Evolutionary conservation across 768 basidiomycete species (phyloP), one percentile per base, ranked within the genome.

Genomic region (Crassisporium funariophilum): DNA sequence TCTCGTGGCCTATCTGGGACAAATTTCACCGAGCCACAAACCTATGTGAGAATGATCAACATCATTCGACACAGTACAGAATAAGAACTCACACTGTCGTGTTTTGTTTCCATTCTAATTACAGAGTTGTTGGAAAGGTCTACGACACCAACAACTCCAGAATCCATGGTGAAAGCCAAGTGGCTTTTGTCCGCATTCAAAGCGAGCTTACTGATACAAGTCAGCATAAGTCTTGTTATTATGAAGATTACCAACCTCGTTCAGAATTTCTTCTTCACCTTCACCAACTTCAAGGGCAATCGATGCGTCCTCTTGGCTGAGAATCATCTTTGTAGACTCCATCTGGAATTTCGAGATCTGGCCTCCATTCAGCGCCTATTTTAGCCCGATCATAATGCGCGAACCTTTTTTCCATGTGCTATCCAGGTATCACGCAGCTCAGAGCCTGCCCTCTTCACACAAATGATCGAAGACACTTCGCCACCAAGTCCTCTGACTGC

Each of bases 1-100:
- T 92, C 91, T 34, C 71, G 74, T 3, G 86, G 81, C 17, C 88
- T 74, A 58, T 77, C 77, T 5, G 87, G 84, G 48, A 92, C 79
- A 60, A 89, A 91, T 49, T 71, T 78, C 29, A 86, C 81, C 13
- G 77, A 75, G 9, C 79, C 82, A 37, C 86, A 88, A 10, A 92
- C 79, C 89, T 91, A 56, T 25, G 49, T n/a, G 35, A 16, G 16
- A 21, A 31, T 41, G 12, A 44, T 41, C 41, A 47, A 38, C 43
- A 27, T 5, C 6, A 47, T 4, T 16, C 27, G n/a, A 16, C 7
- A 44, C 22, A 8, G 4, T 35, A 21, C 12, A 13, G 25, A 40
- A 15, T n/a, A 39, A 22, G 7, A n/a, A 67, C 80, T 29, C 53
- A 91, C 90, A 58, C 72, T 89, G 5, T 66, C 64, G 58, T 92